Conservation (phyloP, 208 protist species). For the Leishmania braziliensis region DNA sequence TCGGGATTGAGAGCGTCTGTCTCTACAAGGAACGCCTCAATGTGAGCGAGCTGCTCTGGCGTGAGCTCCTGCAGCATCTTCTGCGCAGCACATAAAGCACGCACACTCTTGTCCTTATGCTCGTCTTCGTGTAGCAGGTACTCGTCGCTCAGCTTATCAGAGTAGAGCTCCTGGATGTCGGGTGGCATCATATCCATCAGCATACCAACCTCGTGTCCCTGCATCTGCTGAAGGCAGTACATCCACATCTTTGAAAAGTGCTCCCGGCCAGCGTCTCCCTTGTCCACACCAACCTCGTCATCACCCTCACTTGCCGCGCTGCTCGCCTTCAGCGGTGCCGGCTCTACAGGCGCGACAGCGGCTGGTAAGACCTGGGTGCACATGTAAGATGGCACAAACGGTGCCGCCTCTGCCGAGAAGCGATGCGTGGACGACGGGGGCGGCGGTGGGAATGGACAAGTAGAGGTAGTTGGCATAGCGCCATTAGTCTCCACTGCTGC, state of each 20-base stretch:
- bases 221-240: constrained; percentile 33
- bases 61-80: constrained; percentile 45
- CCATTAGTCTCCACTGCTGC: background rate
- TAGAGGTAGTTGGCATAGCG: background rate
- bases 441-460: constrained; percentile 1
- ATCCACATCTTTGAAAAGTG: constrained; percentile 36
- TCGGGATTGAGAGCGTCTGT: constrained; percentile 26
- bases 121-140: constrained; percentile 25
- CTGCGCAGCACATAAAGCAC: constrained; percentile 30
- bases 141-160: constrained; percentile 38
- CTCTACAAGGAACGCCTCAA: constrained; percentile 40
- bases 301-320: background rate
- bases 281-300: background rate
- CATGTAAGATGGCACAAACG: constrained; percentile 71
- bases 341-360: background rate
- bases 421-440: constrained; percentile 14
- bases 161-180: constrained; percentile 46
- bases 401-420: constrained; percentile 54
- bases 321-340: background rate
- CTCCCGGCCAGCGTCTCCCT: constrained; percentile 10
- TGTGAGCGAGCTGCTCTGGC: constrained; percentile 37
- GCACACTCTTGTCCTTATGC: constrained; percentile 27
- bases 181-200: constrained; percentile 51
- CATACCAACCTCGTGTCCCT: constrained; percentile 46
- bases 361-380: constrained; percentile 3